Base-by-base conservation (phyloP, 768 basidiomycete species). In the Lactarius sanguifluus region DNA sequence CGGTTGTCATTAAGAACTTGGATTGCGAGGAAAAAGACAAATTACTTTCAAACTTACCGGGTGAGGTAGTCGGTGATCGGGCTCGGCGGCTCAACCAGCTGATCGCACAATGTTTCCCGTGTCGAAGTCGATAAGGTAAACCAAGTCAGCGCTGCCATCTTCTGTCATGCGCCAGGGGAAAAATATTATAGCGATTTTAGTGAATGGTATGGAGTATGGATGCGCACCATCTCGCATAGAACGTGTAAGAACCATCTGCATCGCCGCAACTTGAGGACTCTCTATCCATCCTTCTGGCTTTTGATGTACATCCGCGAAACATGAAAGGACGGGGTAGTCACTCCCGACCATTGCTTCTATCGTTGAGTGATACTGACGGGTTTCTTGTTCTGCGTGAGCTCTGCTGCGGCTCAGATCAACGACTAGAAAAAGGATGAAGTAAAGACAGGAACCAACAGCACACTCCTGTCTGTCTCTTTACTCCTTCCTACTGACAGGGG, bases 161-260 rank as follows among this genome's bases (percentile, higher is more conserved):
- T 34, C 34, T 34, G 9, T 9, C 34, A 34, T 9, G 34, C 0
- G 10, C 34, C 34, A 34, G 36, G 13, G 13, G 36, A 38, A 3
- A 32, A 28, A 16, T 32, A 10, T 18, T 7, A 20, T 43, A 57
- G 34, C 34, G 1, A 34, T n/a, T 45, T 40, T n/a, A 23, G n/a
- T 56, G 36, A 12, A 30, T 15, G 28, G 36, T 3, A 62, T 61
- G 18, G 25, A 7, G 32, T 13, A 23, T 28, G 36, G 20, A 20
- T 15, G 72, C 85, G 61, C 66, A 93, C 96, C 96, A 98, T 98
- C 76, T 98, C 96, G 75, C 96, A 98, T 81, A 98, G 96, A 57
- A 98, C 36, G 3, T 38, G 10, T 12, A 13, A 13, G 12, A 13
- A 15, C 38, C 38, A 12, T 73, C 59, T 62, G 77, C 69, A 36